Evolutionary conservation across 768 basidiomycete genomes (phyloP), one percentile per base, ranked within the genome.

Genomic region (Sarcomyxa edulis): DNA sequence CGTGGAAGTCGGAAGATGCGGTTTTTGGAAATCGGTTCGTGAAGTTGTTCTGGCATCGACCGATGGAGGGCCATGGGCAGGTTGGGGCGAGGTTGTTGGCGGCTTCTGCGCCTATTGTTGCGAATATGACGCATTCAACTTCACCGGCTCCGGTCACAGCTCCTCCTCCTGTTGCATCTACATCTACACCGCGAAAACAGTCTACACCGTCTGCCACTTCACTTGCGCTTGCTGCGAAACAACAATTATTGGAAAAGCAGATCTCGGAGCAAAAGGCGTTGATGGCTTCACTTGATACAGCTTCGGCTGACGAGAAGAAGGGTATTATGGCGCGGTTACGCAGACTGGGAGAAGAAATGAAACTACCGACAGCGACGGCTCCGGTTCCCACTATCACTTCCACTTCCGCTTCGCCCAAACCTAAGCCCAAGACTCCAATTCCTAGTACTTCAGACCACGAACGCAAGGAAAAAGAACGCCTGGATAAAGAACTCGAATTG

Each of bases 1-100:
- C 94, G 1, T 92, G 93, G 87, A 89, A 88, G 58, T 80, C 81
- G 18, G 88, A 94, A 59, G 91, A 95, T 46, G 91, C 93, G n/a
- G 84, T 96, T 10, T 96, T 96, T 52, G 80, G 79, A 8, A 94
- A 93, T 50, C 78, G 94, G 35, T 96, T 96, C 57, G 93, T 96
- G 48, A 95, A 94, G 61, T 72, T 96, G 23, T 90, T 95, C 51
- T 96, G 94, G 92, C 91, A 95, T 61, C 73, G 86, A 42, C 92
- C 91, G 6, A 77, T 93, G 79, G 88, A 87, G 38, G 93, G 94
- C 0, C 87, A 93, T 50, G 93, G 93, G 6, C 80, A 78, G 45
- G 70, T 67, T 12, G 93, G 93, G 2, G 66, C 78, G 33, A 74
- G 84, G 46, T 76, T 83, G 67, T 62, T 97, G 42, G 90, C 86